phyloP scores from a whole-genome alignment of 78 protist species.

The Speleostelium caveatum region DNA sequence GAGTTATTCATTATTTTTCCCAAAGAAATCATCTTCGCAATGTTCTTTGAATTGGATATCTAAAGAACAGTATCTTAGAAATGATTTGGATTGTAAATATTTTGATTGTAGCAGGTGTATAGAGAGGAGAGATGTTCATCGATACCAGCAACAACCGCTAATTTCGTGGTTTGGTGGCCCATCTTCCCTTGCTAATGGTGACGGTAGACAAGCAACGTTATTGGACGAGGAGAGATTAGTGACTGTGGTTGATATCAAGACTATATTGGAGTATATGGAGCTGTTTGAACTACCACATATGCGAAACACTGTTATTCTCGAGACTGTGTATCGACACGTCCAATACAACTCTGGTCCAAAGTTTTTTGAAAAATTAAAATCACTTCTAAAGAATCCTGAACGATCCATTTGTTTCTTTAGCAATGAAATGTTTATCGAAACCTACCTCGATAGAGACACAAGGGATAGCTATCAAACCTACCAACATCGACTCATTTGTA shows the following conservation, averaged over 20 bases:
- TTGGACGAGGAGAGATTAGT: too few species aligned
- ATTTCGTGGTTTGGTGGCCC: too few species aligned
- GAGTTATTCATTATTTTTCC: slow-evolving; percentile 18
- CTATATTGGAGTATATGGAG: slow-evolving; percentile 27
- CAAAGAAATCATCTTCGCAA: slow-evolving; percentile 26
- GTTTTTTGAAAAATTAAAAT: slow-evolving; percentile 43
- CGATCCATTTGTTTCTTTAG: slow-evolving; percentile 18
- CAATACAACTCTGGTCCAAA: slow-evolving; percentile 64
- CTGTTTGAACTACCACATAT: slow-evolving; percentile 17
- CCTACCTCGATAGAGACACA: slow-evolving; percentile 12
- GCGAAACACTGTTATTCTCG: slow-evolving; percentile 12
- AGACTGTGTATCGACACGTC: slow-evolving; percentile 46
- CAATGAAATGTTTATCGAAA: slow-evolving; percentile 22
- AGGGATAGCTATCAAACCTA: background rate
- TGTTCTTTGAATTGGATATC: slow-evolving; percentile 38
- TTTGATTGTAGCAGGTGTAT: slow-evolving; percentile 18
- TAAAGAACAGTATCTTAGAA: slow-evolving; percentile 54
- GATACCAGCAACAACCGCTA: too few species aligned
- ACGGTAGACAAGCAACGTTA: background rate
- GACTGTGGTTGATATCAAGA: slow-evolving; percentile 45
- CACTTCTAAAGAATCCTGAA: background rate
- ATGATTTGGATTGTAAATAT: slow-evolving; percentile 23
- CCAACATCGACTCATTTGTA: background rate
- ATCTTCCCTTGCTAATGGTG: too few species aligned
- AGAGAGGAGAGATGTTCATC: background rate